Base-by-base conservation (phyloP, 2,329 filamentous ascomycete genomes). In the Trichoderma sp. region DNA sequence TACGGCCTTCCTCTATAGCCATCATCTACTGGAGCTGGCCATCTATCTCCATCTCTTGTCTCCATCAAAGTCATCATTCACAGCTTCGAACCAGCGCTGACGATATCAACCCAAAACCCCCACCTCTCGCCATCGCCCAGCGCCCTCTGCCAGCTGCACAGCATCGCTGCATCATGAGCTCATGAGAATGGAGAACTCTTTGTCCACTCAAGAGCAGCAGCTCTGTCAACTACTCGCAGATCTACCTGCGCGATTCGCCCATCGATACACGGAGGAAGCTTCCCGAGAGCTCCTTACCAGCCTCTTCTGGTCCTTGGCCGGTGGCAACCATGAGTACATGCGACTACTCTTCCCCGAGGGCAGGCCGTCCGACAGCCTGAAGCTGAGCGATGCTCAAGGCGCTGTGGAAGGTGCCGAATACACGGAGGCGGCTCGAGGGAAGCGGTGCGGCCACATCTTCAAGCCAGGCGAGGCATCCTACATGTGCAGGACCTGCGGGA, bases 371-470 rank as follows among this genome's bases (percentile, higher is more conserved):
- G 78, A 81, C n/a, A 80, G 79, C 52, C 90, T 93, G 84, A 95
- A 90, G 77, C 82, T 99, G 45, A 86, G 90, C 67, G 88, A 92
- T 71, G 93, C 93, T 17, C 96, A 99, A 75, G 94, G 93, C 19
- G 92, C 92, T n/a, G 84, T 92, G 65, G 93, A 97, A 73, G 94
- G 95, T 12, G 92, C 94, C 39, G 96, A 99, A 76, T 99, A 98
- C 75, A 95, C 92, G 21, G 90, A 94, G 70, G 90, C 91, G 7
- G 95, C 95, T 15, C 88, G 92, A 70, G 95, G 96, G 63, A 96
- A 96, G 78, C 89, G 93, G 54, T 99, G 95, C 76, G 96, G 95
- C 4, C 96, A 99, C 80, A 98, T 99, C 68, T 97, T 99, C 83
- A 94, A 94, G 78, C 85, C 87, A 15, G 95, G 94, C 58, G 95